A percentile compares a stretch with the other conserved stretches of the same genome.
These are phyloP conservation scores for Tolypocladium sp. DNA, from an alignment of 2,329 filamentous ascomycete genomes.

Conservation along the genomic window DNA sequence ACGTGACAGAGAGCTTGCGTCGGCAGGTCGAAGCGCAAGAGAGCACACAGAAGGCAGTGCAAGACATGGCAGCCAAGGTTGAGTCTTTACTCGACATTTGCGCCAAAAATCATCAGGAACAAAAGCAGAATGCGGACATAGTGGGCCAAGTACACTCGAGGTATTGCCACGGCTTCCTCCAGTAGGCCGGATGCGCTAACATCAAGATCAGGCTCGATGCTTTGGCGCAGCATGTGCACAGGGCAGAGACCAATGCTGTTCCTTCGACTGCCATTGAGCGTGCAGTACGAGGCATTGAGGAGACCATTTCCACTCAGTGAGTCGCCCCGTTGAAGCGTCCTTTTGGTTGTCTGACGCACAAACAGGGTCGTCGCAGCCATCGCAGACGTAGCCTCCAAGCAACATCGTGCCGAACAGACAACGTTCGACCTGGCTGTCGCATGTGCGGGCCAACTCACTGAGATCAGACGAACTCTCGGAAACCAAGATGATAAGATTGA, in stretches of 20 bases:
- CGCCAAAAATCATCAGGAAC: not conserved
- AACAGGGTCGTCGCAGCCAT: not conserved
- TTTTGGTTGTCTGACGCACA: not conserved
- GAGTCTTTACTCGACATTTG: conserved; percentile 7
- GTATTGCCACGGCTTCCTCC: conserved; percentile 3
- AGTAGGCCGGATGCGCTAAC: not conserved
- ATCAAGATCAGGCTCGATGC: not conserved
- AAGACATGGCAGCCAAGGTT: conserved; percentile 9
- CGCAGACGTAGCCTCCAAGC: not conserved
- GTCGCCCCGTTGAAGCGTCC: not conserved
- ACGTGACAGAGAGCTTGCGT: conserved; percentile 3
- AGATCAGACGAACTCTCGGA: not conserved
- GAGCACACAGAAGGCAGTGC: conserved; percentile 4
- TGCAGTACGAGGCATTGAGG: not conserved
- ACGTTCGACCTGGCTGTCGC: not conserved
- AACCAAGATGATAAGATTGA: not conserved
- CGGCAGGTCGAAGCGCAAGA: conserved; percentile 7
- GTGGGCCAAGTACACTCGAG: conserved; percentile 8
- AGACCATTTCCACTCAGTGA: not conserved
- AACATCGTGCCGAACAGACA: not conserved
- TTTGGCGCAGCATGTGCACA: not conserved
- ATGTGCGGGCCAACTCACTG: not conserved
- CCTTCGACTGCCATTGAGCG: not conserved
- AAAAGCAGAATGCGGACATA: not conserved
- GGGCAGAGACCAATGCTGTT: not conserved